Conservation (phyloP, 2,329 filamentous ascomycete species). For the Blumeria hordei region DNA sequence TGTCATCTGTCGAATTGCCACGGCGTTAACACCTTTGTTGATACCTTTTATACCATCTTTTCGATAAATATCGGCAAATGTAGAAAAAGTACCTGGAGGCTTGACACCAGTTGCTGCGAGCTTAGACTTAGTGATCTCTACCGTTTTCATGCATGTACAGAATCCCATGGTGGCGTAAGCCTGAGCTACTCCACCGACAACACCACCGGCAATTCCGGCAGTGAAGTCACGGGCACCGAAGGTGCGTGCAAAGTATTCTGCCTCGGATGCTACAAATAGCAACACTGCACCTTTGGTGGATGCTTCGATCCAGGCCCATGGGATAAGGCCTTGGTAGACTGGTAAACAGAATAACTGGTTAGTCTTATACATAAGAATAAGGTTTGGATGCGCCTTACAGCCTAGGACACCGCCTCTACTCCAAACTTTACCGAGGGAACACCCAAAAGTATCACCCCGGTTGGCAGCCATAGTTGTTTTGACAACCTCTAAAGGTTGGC, state of each 20-base stretch:
- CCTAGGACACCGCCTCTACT: conserved; percentile 75
- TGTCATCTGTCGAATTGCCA: conserved; percentile 95
- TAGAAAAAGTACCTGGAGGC: conserved; percentile 74
- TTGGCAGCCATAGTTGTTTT: conserved; percentile 99
- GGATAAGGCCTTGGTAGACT: conserved; percentile 99
- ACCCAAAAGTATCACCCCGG: conserved; percentile 63
- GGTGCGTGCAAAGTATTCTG: conserved; percentile 76
- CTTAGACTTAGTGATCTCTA: conserved; percentile 98
- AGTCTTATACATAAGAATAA: neutral
- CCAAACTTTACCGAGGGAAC: conserved; percentile 75
- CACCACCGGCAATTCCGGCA: conserved; percentile 71
- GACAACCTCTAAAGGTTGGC: conserved; percentile 82
- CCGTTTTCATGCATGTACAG: conserved; percentile 99
- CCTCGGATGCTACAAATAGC: conserved; percentile 95
- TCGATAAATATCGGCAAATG: conserved; percentile 94
- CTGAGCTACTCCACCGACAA: conserved; percentile 85
- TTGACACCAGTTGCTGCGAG: conserved; percentile 59
- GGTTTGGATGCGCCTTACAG: conserved; percentile 37
- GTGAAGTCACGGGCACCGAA: conserved; percentile 71
- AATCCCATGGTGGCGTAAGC: conserved; percentile 99
- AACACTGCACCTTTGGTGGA: conserved; percentile 98
- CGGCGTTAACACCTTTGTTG: conserved; percentile 96
- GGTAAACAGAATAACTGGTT: conserved; percentile 3
- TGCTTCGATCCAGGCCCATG: conserved; percentile 99
- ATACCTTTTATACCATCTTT: conserved; percentile 84